Conservation (phyloP, 768 basidiomycete species). For the Rhizopogon vulgaris region DNA sequence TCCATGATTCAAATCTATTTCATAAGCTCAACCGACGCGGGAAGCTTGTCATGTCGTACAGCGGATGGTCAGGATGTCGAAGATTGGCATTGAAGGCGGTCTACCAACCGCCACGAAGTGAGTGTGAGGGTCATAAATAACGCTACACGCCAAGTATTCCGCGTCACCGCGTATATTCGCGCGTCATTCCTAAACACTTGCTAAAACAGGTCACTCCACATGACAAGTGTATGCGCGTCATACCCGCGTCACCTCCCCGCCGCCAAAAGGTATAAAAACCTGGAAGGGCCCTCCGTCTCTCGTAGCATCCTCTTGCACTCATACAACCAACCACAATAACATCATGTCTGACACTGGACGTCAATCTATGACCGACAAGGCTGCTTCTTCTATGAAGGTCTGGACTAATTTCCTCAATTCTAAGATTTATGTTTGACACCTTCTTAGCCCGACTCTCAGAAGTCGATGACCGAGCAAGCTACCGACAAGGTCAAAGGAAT, state of each 20-base stretch:
- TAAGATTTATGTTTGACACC: background rate
- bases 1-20: background rate
- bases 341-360: slow-evolving; percentile 54
- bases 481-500: slow-evolving; percentile 44
- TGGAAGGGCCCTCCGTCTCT: background rate
- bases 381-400: slow-evolving; percentile 44
- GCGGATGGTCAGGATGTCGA: background rate
- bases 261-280: slow-evolving; percentile 5
- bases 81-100: too few species aligned
- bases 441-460: slow-evolving; percentile 52
- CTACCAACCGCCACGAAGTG: too few species aligned
- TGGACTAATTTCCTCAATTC: background rate
- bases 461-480: slow-evolving; percentile 44
- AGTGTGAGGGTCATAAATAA: too few species aligned
- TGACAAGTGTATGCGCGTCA: too few species aligned
- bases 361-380: slow-evolving; percentile 57
- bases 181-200: too few species aligned
- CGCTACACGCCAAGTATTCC: background rate
- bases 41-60: background rate
- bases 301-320: background rate
- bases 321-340: slow-evolving; percentile 1
- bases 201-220: too few species aligned
- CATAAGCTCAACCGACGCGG: background rate
- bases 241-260: too few species aligned
- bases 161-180: slow-evolving; percentile 2